Base-by-base conservation (phyloP, 257 asterid species). In the Solanum chilense region DNA sequence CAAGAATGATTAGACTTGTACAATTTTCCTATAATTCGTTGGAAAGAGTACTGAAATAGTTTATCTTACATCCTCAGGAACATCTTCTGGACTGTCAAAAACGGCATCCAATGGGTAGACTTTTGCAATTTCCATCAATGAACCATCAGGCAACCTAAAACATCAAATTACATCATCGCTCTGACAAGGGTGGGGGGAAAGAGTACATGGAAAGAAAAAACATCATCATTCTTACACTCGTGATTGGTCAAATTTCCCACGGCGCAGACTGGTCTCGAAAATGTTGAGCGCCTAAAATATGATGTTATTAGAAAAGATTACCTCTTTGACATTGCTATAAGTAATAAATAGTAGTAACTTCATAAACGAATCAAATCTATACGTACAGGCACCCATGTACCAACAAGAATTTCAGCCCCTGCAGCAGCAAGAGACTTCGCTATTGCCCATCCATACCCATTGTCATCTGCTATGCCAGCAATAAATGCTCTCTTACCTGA, bases 371-470 rank as follows among this genome's bases (percentile, higher is more conserved):
- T 64, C 31, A 52, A 18, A 88, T 29, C 14, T 89, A 77, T 82
- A 96, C 99, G 5, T 93, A 97, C 99, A 66, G 99, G 99, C 56
- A 97, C 99, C 99, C 99, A 97, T 78, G 99, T 97, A 14, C 99
- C 99, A 39, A 96, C 95, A 27, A 97, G 98, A 91, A 95, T 64
- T 23, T 83, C 75, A 13, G 86, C 86, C 35, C 86, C 86, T 23
- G 86, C 86, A 62, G 86, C 76, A 37, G 86, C 86, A 60, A 83
- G 86, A 83, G 86, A 83, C 76, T 83, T 83, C 23, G 86, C 76
- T 60, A 83, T 83, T 60, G 86, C 86, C 86, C 86, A 83, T 23
- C 86, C 86, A 64, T 83, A 83, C 37, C 86, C 86, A 83, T 83
- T 83, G 42, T 83, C 86, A 83, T 60, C 86, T 21, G 73, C 86